Base-by-base conservation (phyloP, 164 flowering plant genomes). In the Platanus orientalis region DNA sequence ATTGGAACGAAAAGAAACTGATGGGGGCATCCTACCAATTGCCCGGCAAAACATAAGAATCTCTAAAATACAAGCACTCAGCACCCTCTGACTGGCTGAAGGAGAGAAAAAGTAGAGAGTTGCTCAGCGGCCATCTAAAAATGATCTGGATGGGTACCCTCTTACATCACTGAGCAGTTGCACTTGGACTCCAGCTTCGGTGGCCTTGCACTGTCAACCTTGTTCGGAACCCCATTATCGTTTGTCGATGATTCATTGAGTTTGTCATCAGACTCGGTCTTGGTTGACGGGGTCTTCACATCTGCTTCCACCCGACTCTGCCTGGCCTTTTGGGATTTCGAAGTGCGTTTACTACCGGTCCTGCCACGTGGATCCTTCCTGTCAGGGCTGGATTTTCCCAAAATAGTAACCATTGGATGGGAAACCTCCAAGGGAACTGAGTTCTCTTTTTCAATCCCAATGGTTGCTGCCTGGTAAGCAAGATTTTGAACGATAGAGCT, bases 111-210 rank as follows among this genome's bases (percentile, higher is more conserved):
- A 47, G 53, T 34, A 26, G 21, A 55, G 60, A n/a, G 6, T 45
- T 26, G 59, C 39, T n/a, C 24, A 57, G 66, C 21, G n/a, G n/a
- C 39, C 44, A 19, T 6, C 20, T 25, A 58, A 49, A 20, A 40
- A 32, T 9, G 45, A n/a, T 29, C 1, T 32, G 23, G 45, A 45
- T 62, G 39, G 20, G 51, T 47, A 57, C 24, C 44, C 29, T 19
- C 25, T 55, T 82, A 92, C 98, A 92, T 92, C 69, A 92, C 83
- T 27, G 83, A 71, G 84, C 98, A 92, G 67, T 88, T 92, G 80
- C 98, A 86, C 76, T 86, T 92, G 25, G 92, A 82, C 68, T 92
- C 95, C 69, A 88, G 85, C 82, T 85, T 92, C 42, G 86, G 95
- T 57, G 90, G 92, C 69, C 69, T 83, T 39, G 45, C 32, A 57